Evolutionary conservation across 2,329 filamentous ascomycete species (phyloP), one percentile per base, ranked within the genome.

Genomic region (Pseudogymnoascus sp.): DNA sequence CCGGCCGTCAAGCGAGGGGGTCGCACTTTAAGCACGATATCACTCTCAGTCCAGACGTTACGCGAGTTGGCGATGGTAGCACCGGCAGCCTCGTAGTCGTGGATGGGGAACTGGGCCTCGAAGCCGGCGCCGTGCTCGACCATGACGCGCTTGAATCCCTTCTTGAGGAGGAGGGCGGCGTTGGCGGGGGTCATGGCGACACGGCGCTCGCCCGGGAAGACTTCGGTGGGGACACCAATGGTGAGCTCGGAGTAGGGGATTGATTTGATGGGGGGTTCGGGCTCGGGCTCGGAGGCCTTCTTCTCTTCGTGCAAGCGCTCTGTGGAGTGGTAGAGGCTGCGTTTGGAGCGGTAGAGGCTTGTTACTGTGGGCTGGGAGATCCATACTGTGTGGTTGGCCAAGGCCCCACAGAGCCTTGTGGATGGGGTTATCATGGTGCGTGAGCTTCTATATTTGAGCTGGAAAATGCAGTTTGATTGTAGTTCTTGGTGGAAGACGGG

Each of bases 111-210:
- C 63, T 91, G 88, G 42, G 92, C 90, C 65, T 85, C 81, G 58
- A 81, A 79, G 8, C 92, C 92, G n/a, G 91, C 91, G 38, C 90
- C 90, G 17, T 85, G 84, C 76, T 96, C 90, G 38, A 96, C 82
- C 2, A 96, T 76, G 25, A 96, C 84, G 65, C 85, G 84, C 35
- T 80, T 81, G 73, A 91, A 94, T 35, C 91, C 92, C 74, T 95
- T 96, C 74, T 95, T 95, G 65, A 92, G 83, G 1, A 96, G 77
- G 0, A 95, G 78, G 1, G 87, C 83, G 13, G 92, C 90, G 77
- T 96, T 96, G 66, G 90, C 85, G 1, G 92, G 92, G 0, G 90
- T 93, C 62, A 96, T 81, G 31, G 92, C 90, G 12, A 96, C 91
- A 59, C 92, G 89, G 42, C 88, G 86, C 77, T 96, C 92, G 63